These are phyloP conservation scores for Cyclocybe aegerita DNA, from an alignment of 768 basidiomycete genomes.

Conservation along the genomic window DNA sequence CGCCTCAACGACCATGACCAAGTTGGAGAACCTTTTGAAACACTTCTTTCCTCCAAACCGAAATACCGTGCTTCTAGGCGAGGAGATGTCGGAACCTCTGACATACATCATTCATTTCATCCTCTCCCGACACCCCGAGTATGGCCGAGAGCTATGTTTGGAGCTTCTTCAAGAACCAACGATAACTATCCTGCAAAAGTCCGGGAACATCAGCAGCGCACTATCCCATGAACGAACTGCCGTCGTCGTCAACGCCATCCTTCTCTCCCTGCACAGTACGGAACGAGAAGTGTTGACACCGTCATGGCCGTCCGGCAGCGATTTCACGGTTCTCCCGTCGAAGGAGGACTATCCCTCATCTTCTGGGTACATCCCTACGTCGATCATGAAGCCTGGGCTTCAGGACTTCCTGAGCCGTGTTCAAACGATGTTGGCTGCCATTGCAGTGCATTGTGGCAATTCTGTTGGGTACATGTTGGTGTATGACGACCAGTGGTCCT, in stretches of 20 bases:
- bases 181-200: conserved; percentile 40
- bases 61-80: conserved; percentile 56
- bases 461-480: conserved; percentile 75
- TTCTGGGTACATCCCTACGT: conserved; percentile 57
- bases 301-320: conserved; percentile 74
- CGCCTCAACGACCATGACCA: conserved; percentile 74
- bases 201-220: conserved; percentile 37
- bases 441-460: conserved; percentile 61
- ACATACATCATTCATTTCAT: conserved; percentile 81
- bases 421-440: conserved; percentile 51
- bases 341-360: conserved; percentile 71
- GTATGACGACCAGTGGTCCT: conserved; percentile 83
- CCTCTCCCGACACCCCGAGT: conserved; percentile 80
- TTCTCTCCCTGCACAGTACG: conserved; percentile 67
- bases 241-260: conserved; percentile 74
- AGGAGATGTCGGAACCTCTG: conserved; percentile 77
- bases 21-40: conserved; percentile 72
- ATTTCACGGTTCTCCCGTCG: conserved; percentile 57
- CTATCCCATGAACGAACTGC: conserved; percentile 72
- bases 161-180: conserved; percentile 76
- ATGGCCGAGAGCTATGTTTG: conserved; percentile 78
- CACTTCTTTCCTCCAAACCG: conserved; percentile 79
- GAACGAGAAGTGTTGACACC: conserved; percentile 74
- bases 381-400: conserved; percentile 64
- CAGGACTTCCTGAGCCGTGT: conserved; percentile 71